phyloP scores from a whole-genome alignment of 805 yeast genomes.

The Candida incommunis region DNA sequence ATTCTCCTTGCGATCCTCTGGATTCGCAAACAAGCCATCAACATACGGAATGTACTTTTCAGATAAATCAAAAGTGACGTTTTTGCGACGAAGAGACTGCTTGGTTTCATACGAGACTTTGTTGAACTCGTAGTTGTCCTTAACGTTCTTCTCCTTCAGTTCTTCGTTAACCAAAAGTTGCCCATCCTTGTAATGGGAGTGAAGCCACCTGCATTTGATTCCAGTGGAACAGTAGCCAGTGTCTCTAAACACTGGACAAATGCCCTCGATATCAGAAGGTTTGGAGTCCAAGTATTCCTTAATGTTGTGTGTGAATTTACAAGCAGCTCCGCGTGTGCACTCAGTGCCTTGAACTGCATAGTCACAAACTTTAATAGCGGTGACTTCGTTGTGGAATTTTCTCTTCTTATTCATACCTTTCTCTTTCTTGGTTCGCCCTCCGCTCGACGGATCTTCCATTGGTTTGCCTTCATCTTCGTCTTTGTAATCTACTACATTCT shows the following conservation, averaged over 20 bases:
- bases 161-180: slow-evolving; percentile 31
- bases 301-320: slow-evolving; percentile 69
- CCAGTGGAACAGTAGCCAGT: slow-evolving; percentile 91
- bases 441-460: slow-evolving; percentile 2
- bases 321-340: slow-evolving; percentile 50
- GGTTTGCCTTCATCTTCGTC: slow-evolving; percentile 3
- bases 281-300: slow-evolving; percentile 48
- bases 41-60: slow-evolving; percentile 47
- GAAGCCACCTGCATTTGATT: slow-evolving; percentile 80
- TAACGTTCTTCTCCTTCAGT: slow-evolving; percentile 22
- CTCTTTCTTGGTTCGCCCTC: slow-evolving; percentile 10
- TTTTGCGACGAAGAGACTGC: slow-evolving; percentile 41
- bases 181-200: slow-evolving; percentile 41
- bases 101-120: slow-evolving; percentile 35
- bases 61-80: slow-evolving; percentile 42
- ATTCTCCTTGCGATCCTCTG: slow-evolving; percentile 11
- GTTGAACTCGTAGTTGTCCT: slow-evolving; percentile 47
- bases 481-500: slow-evolving; percentile 1
- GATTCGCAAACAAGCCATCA: slow-evolving; percentile 38
- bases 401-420: slow-evolving; percentile 16
- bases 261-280: slow-evolving; percentile 57
- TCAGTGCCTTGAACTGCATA: slow-evolving; percentile 6
- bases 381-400: slow-evolving; percentile 11
- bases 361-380: slow-evolving; percentile 12
- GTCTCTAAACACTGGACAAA: slow-evolving; percentile 71